A percentile compares a stretch with the other conserved stretches of the same genome.
Evolutionary conservation across 108 stramenopile species (phyloP).

Genomic region (Conticribra guillardii): DNA sequence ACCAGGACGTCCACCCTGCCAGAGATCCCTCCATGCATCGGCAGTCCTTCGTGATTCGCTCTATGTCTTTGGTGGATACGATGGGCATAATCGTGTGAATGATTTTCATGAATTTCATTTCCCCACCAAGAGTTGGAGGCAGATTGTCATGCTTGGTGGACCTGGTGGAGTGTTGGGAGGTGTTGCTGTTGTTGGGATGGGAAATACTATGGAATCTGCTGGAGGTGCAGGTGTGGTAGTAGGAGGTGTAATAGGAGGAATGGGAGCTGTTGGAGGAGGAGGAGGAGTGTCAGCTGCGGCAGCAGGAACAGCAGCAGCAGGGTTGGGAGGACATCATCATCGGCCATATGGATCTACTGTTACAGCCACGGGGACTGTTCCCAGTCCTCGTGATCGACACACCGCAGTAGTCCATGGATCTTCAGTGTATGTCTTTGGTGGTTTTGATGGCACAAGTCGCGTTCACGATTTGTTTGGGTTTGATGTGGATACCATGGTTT

Average conservation of each 20-base stretch:
- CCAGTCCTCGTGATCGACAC: constrained; percentile 90
- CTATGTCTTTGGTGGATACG: constrained; percentile 89
- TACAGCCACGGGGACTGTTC: constrained; percentile 61
- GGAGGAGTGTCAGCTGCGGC: neutral
- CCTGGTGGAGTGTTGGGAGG: no score
- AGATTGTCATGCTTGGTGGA: constrained; percentile 37
- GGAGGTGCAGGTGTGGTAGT: constrained; percentile 6
- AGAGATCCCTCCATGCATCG: constrained; percentile 89
- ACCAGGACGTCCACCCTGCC: constrained; percentile 56
- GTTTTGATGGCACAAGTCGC: constrained; percentile 88
- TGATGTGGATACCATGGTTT: constrained; percentile 77
- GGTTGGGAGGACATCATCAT: constrained; percentile 52
- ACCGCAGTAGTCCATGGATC: constrained; percentile 79
- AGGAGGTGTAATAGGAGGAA: neutral
- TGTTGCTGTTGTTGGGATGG: neutral
- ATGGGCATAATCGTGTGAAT: constrained; percentile 88
- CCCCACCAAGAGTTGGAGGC: constrained; percentile 57
- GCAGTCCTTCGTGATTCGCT: constrained; percentile 64
- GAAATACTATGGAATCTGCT: no score
- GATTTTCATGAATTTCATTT: constrained; percentile 94
- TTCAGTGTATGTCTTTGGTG: constrained; percentile 90
- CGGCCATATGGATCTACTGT: constrained; percentile 51
- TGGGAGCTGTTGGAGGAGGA: neutral
- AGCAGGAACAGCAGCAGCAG: constrained; percentile 40
- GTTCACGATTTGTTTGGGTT: constrained; percentile 92